A percentile compares a stretch with the other conserved stretches of the same genome.
phyloP scores from a whole-genome alignment of 768 basidiomycete species.

The Kondoa malvinella region DNA sequence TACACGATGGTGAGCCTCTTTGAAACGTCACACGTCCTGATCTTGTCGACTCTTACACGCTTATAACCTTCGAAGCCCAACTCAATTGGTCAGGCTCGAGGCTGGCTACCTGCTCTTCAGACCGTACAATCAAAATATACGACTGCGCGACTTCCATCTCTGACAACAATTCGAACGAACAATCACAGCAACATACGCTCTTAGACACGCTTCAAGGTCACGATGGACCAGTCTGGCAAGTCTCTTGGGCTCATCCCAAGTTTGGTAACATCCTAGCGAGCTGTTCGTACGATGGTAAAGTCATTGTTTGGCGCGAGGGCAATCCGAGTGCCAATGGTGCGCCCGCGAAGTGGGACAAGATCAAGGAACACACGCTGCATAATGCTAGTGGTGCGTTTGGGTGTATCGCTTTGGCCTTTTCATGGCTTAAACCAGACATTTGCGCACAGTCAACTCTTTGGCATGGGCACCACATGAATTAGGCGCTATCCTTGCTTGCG shows the following conservation, averaged over 20 bases:
- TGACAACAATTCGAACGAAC: slow-evolving; percentile 30
- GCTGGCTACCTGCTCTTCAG: slow-evolving; percentile 89
- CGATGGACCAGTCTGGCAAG: slow-evolving; percentile 93
- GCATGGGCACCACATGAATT: slow-evolving; percentile 99
- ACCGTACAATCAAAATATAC: slow-evolving; percentile 86
- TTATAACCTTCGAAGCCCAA: slow-evolving; percentile 99
- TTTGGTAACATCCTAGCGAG: slow-evolving; percentile 91
- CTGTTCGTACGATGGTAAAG: slow-evolving; percentile 97
- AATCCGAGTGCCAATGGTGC: too few species aligned
- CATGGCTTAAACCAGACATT: not conserved
- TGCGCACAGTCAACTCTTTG: slow-evolving; percentile 67
- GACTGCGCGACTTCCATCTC: slow-evolving; percentile 51
- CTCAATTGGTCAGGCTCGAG: slow-evolving; percentile 95
- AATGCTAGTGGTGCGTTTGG: slow-evolving; percentile 65
- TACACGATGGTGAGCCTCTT: too few species aligned
- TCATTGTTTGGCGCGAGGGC: slow-evolving; percentile 97
- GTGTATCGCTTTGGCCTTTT: not conserved
- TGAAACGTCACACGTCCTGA: too few species aligned
- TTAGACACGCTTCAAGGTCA: slow-evolving; percentile 60
- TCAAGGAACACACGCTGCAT: slow-evolving; percentile 88
- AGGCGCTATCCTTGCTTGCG: slow-evolving; percentile 89
- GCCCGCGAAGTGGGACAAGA: slow-evolving; percentile 67
- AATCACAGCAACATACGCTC: slow-evolving; percentile 14
- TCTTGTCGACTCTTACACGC: too few species aligned
- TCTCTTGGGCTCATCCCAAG: slow-evolving; percentile 96